Conservation (phyloP, 1,284 basidiomycete genomes). For the Schizophyllum commune region DNA sequence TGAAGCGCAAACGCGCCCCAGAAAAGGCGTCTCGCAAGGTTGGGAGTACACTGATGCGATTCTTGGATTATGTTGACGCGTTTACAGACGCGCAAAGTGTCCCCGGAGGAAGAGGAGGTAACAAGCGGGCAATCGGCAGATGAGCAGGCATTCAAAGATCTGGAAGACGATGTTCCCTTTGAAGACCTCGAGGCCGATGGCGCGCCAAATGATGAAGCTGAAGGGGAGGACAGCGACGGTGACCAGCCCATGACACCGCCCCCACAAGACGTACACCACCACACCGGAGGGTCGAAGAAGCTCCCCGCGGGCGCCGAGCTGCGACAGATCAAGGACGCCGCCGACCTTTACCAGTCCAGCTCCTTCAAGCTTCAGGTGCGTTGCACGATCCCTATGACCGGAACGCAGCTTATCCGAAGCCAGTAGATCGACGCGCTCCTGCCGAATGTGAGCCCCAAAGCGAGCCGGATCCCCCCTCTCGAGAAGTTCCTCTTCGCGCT, state of each 20-base stretch:
- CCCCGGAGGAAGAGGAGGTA: background rate
- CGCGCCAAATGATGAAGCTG: conserved; percentile 11
- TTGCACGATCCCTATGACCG: conserved; percentile 2
- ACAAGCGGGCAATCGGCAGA: background rate
- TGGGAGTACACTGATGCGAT: too few species aligned
- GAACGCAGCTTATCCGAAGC: background rate
- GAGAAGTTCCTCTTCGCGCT: conserved; percentile 60
- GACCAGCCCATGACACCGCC: background rate
- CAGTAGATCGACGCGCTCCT: conserved; percentile 72
- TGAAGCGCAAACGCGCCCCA: conserved; percentile 23
- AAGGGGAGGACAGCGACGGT: background rate
- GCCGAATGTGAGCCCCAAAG: conserved; percentile 69
- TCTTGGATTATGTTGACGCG: too few species aligned
- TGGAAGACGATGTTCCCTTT: conserved; percentile 20
- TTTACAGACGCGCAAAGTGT: background rate
- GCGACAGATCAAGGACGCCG: conserved; percentile 66
- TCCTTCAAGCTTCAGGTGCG: conserved; percentile 80
- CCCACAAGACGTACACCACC: background rate
- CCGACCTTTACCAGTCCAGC: conserved; percentile 75
- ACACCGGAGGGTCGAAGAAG: conserved; percentile 24
- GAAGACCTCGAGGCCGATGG: conserved; percentile 2
- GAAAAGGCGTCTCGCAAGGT: conserved; percentile 13
- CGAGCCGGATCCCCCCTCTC: conserved; percentile 42
- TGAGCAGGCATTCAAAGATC: conserved; percentile 17
- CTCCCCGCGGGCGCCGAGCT: conserved; percentile 70